A percentile compares a stretch with the other conserved stretches of the same genome.
These are phyloP conservation scores for Suhomyces bribrorum DNA, from an alignment of 1,139 yeast species.

Conservation along the genomic window DNA sequence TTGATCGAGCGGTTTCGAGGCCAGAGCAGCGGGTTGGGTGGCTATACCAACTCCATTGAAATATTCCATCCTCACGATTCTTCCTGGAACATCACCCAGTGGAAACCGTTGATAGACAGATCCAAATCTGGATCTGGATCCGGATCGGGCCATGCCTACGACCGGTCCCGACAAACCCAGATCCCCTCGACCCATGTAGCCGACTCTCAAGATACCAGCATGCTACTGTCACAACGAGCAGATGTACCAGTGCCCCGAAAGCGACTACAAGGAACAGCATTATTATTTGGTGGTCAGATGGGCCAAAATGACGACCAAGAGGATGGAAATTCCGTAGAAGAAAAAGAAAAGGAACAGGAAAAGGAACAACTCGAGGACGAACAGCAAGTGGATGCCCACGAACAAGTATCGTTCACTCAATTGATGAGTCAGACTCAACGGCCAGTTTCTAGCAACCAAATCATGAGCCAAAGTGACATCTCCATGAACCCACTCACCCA, in stretches of 20 bases:
- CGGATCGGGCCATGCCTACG: neutral
- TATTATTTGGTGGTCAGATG: conserved; percentile 3
- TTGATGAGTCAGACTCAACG: neutral
- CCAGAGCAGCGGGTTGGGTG: neutral
- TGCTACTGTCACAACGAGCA: conserved; percentile 3
- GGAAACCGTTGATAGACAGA: neutral
- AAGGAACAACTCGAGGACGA: too few relatives aligned
- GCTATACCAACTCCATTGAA: neutral
- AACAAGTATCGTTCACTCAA: conserved; percentile 1
- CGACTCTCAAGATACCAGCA: conserved; percentile 3
- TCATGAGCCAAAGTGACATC: conserved; percentile 1
- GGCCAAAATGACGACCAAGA: too few relatives aligned
- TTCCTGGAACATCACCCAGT: neutral
- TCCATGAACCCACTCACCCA: neutral
- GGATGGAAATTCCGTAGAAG: too few relatives aligned
- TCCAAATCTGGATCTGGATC: neutral
- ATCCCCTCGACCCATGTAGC: neutral
- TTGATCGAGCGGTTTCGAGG: neutral
- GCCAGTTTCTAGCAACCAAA: conserved; percentile 6
- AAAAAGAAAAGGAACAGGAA: too few relatives aligned
- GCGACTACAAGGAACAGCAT: conserved; percentile 6
- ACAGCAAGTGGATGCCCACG: too few relatives aligned
- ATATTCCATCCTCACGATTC: neutral
- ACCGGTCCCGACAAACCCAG: neutral
- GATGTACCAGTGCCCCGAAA: conserved; percentile 1